Percentiles rank a stretch among this genome's conserved stretches.
Evolutionary conservation across 352 stramenopile genomes (phyloP).

Genomic region (Pythium chondricola): DNA sequence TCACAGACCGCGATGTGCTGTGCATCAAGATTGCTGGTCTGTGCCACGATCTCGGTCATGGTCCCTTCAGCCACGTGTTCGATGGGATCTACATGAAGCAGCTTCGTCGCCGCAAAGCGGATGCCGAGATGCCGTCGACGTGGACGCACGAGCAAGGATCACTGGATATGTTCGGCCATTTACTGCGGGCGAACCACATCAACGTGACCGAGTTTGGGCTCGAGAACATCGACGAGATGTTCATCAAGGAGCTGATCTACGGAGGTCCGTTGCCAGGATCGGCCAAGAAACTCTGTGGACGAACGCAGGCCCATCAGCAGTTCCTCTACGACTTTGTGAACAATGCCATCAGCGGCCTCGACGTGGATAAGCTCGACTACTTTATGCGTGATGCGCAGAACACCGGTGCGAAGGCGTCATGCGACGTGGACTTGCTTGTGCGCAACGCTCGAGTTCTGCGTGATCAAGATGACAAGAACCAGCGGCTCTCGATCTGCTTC

Average conservation of each 20-base stretch:
- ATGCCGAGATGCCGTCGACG: constrained; percentile 10
- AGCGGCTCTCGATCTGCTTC: constrained; percentile 70
- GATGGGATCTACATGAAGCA: constrained; percentile 70
- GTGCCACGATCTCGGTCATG: constrained; percentile 74
- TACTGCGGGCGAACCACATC: constrained; percentile 53
- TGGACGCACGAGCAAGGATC: constrained; percentile 79
- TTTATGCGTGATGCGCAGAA: constrained; percentile 80
- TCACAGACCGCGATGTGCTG: constrained; percentile 63
- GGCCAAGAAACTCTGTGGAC: constrained; percentile 28
- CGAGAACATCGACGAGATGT: constrained; percentile 41
- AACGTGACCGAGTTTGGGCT: constrained; percentile 48
- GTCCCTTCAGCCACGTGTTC: constrained; percentile 81
- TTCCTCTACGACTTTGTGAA: constrained; percentile 90
- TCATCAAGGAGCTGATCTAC: constrained; percentile 80
- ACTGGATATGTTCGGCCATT: constrained; percentile 65
- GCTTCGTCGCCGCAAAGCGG: constrained; percentile 20
- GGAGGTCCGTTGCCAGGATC: constrained; percentile 43
- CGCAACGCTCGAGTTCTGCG: constrained; percentile 60
- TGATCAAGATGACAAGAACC: constrained; percentile 36
- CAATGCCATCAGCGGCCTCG: constrained; percentile 78
- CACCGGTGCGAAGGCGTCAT: constrained; percentile 69
- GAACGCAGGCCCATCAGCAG: constrained; percentile 29
- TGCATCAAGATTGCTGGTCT: constrained; percentile 79
- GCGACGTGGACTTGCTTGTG: constrained; percentile 73
- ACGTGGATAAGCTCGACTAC: constrained; percentile 91